Evolutionary conservation across 2,329 filamentous ascomycete species (phyloP).

Genomic region (Pestalotiopsis sp.): DNA sequence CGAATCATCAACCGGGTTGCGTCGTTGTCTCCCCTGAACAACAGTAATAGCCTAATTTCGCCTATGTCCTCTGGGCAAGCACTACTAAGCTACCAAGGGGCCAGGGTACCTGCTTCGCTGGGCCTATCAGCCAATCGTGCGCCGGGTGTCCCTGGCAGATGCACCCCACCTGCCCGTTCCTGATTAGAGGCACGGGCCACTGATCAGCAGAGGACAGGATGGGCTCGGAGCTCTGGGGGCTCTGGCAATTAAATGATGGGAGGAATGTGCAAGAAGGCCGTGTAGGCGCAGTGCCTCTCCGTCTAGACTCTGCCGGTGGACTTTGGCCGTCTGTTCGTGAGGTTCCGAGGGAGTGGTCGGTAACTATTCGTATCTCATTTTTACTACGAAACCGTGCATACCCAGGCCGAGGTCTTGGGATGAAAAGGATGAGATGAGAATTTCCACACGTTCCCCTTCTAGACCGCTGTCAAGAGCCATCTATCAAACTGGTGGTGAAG

Average conservation of each 20-base stretch:
- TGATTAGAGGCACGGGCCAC: neutral
- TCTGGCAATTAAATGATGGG: neutral
- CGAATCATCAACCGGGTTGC: neutral
- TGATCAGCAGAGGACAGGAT: neutral
- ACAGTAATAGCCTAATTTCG: neutral
- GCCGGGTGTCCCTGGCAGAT: neutral
- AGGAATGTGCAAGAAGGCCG: neutral
- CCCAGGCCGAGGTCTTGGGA: neutral
- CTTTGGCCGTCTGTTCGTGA: too few species aligned
- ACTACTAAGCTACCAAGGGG: neutral
- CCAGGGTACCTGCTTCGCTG: neutral
- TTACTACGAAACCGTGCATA: too few species aligned
- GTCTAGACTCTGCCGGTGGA: too few species aligned
- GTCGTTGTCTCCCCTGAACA: neutral
- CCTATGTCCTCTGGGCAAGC: neutral
- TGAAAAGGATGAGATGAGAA: neutral
- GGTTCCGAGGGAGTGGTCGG: too few species aligned
- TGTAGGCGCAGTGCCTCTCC: neutral
- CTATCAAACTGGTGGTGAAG: neutral
- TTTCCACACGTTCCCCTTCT: neutral
- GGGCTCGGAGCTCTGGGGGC: neutral
- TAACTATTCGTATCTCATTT: too few species aligned
- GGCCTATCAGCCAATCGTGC: neutral
- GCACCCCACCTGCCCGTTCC: neutral
- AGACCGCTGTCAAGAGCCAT: neutral